Evolutionary conservation across 176 grass and related monocot genomes (phyloP).

Genomic region (Sorghum bicolor): Sorghum_bicolor_NCBIv3 NC_012872.2:7735001-7735500

Average conservation of each 20-base stretch:
- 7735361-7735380: too few species aligned
- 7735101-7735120: not conserved
- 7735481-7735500: too few species aligned
- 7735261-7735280: slow-evolving; percentile 13
- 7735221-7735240: not conserved
- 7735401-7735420: too few species aligned
- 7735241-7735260: slow-evolving; percentile 7
- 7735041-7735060: not conserved
- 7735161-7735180: slow-evolving; percentile 1
- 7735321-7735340: not conserved
- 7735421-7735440: too few species aligned
- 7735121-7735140: not conserved
- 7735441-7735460: too few species aligned
- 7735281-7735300: not conserved
- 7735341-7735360: not conserved
- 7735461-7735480: too few species aligned
- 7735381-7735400: not conserved
- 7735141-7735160: not conserved
- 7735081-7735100: not conserved
- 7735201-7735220: not conserved
- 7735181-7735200: not conserved
- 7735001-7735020: not conserved
- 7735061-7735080: not conserved
- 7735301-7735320: not conserved
- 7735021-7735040: not conserved